Conservation (phyloP, 2,329 filamentous ascomycete genomes). For the Alternaria novae-zelandiae region DNA sequence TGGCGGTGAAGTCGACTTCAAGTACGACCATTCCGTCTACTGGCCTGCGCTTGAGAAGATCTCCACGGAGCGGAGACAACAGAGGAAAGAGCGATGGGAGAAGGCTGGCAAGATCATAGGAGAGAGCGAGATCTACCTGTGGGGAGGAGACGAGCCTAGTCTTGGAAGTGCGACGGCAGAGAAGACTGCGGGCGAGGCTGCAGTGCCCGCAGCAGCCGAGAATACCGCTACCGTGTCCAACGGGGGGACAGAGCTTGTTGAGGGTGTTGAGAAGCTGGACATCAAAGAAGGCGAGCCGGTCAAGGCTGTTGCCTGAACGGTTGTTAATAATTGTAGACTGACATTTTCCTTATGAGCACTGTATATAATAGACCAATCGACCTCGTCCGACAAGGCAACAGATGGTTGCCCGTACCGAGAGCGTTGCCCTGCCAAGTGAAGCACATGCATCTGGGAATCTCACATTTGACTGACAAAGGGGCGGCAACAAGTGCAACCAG, state of each 20-base stretch:
- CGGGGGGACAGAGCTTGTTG: slow-evolving; percentile 17
- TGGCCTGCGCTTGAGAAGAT: slow-evolving; percentile 85
- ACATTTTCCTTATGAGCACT: background rate
- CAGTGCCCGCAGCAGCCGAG: background rate
- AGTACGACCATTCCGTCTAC: slow-evolving; percentile 87
- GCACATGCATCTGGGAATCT: background rate
- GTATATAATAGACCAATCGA: background rate
- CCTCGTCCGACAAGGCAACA: background rate
- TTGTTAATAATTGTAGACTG: background rate
- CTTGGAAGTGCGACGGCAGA: slow-evolving; percentile 14
- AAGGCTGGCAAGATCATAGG: slow-evolving; percentile 81
- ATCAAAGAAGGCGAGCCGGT: slow-evolving; percentile 30
- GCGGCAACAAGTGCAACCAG: background rate
- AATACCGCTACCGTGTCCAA: background rate
- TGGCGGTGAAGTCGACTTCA: slow-evolving; percentile 82
- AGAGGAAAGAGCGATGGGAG: slow-evolving; percentile 74
- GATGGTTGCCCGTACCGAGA: background rate
- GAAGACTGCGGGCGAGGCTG: background rate
- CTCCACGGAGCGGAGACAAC: slow-evolving; percentile 68
- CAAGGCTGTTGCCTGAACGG: slow-evolving; percentile 15
- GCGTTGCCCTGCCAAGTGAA: background rate
- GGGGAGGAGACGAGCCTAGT: slow-evolving; percentile 62
- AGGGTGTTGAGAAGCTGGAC: slow-evolving; percentile 31
- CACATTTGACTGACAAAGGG: background rate
- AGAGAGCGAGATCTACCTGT: slow-evolving; percentile 86